Evolutionary conservation across 768 basidiomycete genomes (phyloP), one percentile per base, ranked within the genome.

Genomic region (Agaricus subrufescens): DNA sequence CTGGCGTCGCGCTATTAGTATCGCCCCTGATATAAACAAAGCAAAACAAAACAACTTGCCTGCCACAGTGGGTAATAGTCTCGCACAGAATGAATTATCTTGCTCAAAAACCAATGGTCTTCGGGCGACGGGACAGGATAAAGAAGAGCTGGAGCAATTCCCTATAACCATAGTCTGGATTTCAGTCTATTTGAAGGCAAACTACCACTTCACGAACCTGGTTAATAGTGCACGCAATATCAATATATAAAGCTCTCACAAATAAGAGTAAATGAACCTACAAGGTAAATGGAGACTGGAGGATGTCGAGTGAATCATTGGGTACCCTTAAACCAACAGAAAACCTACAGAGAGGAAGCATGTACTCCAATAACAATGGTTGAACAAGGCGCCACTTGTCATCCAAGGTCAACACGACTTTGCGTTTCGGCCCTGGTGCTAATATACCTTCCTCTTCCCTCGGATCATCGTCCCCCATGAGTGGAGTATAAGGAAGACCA

Each of bases 41-140:
- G 12, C 27, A 15, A 29, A 4, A 30, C 3, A 38, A 19, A 19
- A 25, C 34, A 43, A 55, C 61, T 29, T 58, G 87, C 90, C 85
- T 93, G 91, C 91, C 94, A 97, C 40, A 96, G 80, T 1, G 94
- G 94, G 71, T 98, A 98, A 67, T 94, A 98, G 65, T 98, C 96
- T 38, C 93, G 80, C 19, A 94, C 77, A 1, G 83, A 85, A 63
- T 90, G 84, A 55, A 98, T 91, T 57, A 98, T 79, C 65, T 79
- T 82, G 65, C 85, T 82, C 49, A 96, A 75, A 11, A 92, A 49
- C 53, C 83, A 79, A 58, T 86, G 75, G 3, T 73, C 71, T 6
- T 82, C 79, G 1, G 75, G 66, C 0, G 80, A 76, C 0, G 95
- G 94, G 10, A 96, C 80, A 4, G 92, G 86, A 66, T 95, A 98